These are phyloP conservation scores for Exophiala sp. DNA, from an alignment of 2,329 filamentous ascomycete species.

Conservation along the genomic window DNA sequence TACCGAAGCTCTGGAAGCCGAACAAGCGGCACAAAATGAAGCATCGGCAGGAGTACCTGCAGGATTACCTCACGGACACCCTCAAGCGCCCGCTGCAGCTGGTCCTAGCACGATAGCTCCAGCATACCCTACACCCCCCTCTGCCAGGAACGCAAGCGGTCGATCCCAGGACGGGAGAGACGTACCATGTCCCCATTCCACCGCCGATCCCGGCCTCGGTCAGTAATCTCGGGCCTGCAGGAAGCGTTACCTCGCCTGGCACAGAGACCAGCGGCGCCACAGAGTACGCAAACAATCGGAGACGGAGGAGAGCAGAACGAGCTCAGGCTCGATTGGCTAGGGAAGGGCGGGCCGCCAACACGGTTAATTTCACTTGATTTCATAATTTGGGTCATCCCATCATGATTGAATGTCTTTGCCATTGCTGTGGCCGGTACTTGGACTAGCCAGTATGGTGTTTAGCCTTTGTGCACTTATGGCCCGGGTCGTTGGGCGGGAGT, in stretches of 20 bases:
- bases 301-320: slow-evolving; percentile 49
- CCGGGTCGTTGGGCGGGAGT: no score
- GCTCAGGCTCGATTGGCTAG: slow-evolving; percentile 43
- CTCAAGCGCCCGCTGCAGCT: slow-evolving; percentile 5
- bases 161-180: slow-evolving; percentile 19
- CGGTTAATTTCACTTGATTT: slow-evolving; percentile 26
- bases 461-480: no score
- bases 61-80: slow-evolving; percentile 25
- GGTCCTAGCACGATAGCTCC: slow-evolving; percentile 1
- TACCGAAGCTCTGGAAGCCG: slow-evolving; percentile 45
- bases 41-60: slow-evolving; percentile 30
- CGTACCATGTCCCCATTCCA: slow-evolving; percentile 30
- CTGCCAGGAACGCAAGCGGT: slow-evolving; percentile 18
- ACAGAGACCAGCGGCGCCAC: slow-evolving; percentile 43
- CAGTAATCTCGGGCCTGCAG: slow-evolving; percentile 38
- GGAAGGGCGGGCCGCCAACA: slow-evolving; percentile 32
- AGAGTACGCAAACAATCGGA: slow-evolving; percentile 50
- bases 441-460: no score
- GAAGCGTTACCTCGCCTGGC: slow-evolving; percentile 41
- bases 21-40: slow-evolving; percentile 41
- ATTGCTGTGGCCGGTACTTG: no score
- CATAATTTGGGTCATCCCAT: no score
- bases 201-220: slow-evolving; percentile 38
- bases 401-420: no score
- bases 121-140: slow-evolving; percentile 23